Conservation (phyloP, 1,284 basidiomycete genomes). For the Puccinia novopanici region DNA sequence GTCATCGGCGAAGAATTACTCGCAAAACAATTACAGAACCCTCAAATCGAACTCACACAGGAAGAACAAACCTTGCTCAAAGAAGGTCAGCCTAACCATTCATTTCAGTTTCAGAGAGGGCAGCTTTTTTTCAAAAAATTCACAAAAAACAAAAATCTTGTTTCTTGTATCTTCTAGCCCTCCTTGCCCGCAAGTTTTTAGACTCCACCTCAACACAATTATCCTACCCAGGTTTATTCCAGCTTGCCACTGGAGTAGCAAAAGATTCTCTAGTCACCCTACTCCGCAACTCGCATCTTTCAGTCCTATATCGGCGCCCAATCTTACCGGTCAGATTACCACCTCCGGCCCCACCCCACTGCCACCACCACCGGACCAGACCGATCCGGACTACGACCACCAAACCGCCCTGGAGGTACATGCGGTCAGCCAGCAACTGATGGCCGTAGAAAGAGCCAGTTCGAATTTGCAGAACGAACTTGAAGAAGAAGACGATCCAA, state of each 20-base stretch:
- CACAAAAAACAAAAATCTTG: too few species aligned
- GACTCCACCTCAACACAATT: conserved; percentile 75
- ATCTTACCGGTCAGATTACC: conserved; percentile 52
- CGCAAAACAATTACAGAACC: conserved; percentile 62
- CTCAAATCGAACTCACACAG: conserved; percentile 30
- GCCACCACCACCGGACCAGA: conserved; percentile 50
- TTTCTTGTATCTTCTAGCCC: not conserved
- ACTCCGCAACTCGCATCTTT: conserved; percentile 85
- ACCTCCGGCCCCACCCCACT: conserved; percentile 47
- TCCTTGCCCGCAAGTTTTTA: conserved; percentile 68
- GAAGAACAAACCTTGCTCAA: conserved; percentile 8
- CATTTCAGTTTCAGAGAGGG: not conserved
- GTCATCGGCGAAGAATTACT: conserved; percentile 75
- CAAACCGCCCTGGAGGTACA: conserved; percentile 53
- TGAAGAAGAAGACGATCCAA: conserved; percentile 24
- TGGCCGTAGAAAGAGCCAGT: not conserved
- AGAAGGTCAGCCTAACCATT: conserved; percentile 2
- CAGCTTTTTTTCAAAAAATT: too few species aligned
- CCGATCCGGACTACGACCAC: conserved; percentile 54
- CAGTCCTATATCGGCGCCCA: conserved; percentile 73
- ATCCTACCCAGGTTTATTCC: conserved; percentile 72
- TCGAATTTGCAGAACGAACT: not conserved
- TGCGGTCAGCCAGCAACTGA: conserved; percentile 51
- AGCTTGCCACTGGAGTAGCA: conserved; percentile 56
- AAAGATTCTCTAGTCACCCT: conserved; percentile 67